phyloP scores from a whole-genome alignment of 1,139 yeast species.

The Taphrina flavorubra region DNA sequence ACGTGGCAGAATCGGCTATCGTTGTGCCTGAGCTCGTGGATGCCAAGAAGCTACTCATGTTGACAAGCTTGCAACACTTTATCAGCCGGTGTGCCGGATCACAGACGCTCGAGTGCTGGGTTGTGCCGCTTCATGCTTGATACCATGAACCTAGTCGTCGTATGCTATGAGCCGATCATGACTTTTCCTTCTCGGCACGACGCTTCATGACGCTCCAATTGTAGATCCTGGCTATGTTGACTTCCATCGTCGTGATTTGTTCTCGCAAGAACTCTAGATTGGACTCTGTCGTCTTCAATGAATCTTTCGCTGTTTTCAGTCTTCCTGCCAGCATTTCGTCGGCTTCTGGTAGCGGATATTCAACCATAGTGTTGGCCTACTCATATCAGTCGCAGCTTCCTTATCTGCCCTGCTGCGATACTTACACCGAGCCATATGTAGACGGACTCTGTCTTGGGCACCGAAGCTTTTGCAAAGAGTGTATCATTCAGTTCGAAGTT shows the following conservation, averaged over 20 bases:
- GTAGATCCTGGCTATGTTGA: slow-evolving; percentile 87
- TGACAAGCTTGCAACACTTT: too few relatives aligned
- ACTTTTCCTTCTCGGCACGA: slow-evolving; percentile 13
- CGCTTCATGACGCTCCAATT: slow-evolving; percentile 78
- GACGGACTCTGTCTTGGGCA: slow-evolving; percentile 68
- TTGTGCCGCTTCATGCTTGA: too few relatives aligned
- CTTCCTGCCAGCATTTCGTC: slow-evolving; percentile 68
- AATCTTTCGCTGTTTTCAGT: slow-evolving; percentile 66
- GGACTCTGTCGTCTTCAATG: slow-evolving; percentile 68
- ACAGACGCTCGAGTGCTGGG: too few relatives aligned
- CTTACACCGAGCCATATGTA: slow-evolving; percentile 81
- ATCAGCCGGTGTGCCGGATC: too few relatives aligned
- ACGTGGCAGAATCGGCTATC: too few relatives aligned
- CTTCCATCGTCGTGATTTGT: slow-evolving; percentile 97
- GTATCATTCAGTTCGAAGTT: slow-evolving; percentile 93
- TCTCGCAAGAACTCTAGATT: slow-evolving; percentile 89
- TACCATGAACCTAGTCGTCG: neutral
- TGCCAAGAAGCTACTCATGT: too few relatives aligned
- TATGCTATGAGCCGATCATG: neutral
- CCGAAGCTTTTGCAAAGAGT: slow-evolving; percentile 77
- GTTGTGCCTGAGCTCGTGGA: too few relatives aligned
- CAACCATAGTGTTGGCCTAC: slow-evolving; percentile 91
- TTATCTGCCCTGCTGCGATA: slow-evolving; percentile 11
- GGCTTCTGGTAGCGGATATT: slow-evolving; percentile 90
- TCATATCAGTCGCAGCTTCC: neutral